Conservation (phyloP, 208 protist genomes). For the Trypanosoma lewisi region DNA sequence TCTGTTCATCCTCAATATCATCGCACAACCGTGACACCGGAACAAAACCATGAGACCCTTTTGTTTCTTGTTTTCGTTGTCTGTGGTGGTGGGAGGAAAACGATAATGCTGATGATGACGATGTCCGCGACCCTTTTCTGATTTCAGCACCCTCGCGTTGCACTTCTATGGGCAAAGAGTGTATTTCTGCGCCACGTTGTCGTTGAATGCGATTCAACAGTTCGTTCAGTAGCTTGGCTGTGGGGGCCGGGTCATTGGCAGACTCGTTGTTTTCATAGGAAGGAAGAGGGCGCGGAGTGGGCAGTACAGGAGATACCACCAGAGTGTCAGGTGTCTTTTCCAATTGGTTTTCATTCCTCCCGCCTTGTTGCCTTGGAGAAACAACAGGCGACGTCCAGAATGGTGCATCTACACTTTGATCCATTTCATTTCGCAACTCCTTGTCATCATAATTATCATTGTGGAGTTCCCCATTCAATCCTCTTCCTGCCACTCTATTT, state of each 20-base stretch:
- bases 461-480: not conserved
- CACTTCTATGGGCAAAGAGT: not conserved
- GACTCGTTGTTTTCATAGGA: not conserved
- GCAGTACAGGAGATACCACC: not conserved
- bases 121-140: not conserved
- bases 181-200: not conserved
- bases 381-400: conserved; percentile 23
- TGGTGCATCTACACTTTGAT: not conserved
- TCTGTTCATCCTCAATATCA: conserved; percentile 3
- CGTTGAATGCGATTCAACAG: conserved; percentile 1
- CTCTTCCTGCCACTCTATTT: not conserved
- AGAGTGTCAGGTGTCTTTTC: not conserved
- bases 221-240: not conserved
- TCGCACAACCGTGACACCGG: not conserved
- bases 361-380: not conserved
- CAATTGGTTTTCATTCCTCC: not conserved
- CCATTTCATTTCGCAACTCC: not conserved
- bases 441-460: not conserved
- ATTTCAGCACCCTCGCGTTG: not conserved
- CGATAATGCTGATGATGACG: too few species aligned
- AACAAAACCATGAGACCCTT: not conserved
- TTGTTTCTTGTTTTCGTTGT: not conserved
- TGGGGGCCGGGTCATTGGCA: not conserved
- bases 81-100: not conserved
- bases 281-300: not conserved